These are phyloP conservation scores for Piper betle DNA, from an alignment of 164 flowering plant species.

Conservation along the genomic window DNA sequence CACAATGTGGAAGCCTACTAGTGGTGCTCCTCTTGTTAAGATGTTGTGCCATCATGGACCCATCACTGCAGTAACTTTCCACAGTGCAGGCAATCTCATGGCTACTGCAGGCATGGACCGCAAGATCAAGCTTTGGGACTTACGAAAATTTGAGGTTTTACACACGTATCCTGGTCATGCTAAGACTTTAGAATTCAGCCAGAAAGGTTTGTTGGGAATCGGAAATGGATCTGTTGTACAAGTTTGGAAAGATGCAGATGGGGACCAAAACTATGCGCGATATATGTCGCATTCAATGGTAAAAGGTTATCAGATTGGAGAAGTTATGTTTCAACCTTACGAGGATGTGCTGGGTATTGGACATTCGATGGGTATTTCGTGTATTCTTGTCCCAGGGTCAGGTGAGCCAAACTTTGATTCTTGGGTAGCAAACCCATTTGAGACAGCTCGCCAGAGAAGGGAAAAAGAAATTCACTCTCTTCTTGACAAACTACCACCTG, in stretches of 20 bases:
- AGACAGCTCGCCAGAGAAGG: constrained; percentile 61
- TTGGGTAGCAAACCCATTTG: constrained; percentile 90
- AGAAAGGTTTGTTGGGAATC: constrained; percentile 74
- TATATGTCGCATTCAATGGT: constrained; percentile 77
- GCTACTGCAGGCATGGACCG: constrained; percentile 84
- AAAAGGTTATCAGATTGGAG: constrained; percentile 69
- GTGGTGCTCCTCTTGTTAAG: constrained; percentile 56
- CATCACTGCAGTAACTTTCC: constrained; percentile 74
- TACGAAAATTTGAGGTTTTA: constrained; percentile 71
- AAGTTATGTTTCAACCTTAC: constrained; percentile 59
- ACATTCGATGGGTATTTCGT: constrained; percentile 84
- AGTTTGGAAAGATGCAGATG: constrained; percentile 39
- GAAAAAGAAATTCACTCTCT: constrained; percentile 79
- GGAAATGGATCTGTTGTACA: constrained; percentile 60
- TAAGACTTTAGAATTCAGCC: constrained; percentile 68
- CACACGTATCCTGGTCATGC: constrained; percentile 52
- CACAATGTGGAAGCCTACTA: constrained; percentile 95
- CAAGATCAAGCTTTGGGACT: constrained; percentile 88
- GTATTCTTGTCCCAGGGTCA: constrained; percentile 78
- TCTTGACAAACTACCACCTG: constrained; percentile 90
- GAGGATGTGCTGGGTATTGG: constrained; percentile 85
- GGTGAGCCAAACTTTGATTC: constrained; percentile 96
- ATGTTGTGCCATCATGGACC: constrained; percentile 79
- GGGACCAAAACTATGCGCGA: constrained; percentile 39
- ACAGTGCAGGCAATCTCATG: constrained; percentile 84